phyloP scores from a whole-genome alignment of 2,329 filamentous ascomycete species.

The Monascus ruber region DNA sequence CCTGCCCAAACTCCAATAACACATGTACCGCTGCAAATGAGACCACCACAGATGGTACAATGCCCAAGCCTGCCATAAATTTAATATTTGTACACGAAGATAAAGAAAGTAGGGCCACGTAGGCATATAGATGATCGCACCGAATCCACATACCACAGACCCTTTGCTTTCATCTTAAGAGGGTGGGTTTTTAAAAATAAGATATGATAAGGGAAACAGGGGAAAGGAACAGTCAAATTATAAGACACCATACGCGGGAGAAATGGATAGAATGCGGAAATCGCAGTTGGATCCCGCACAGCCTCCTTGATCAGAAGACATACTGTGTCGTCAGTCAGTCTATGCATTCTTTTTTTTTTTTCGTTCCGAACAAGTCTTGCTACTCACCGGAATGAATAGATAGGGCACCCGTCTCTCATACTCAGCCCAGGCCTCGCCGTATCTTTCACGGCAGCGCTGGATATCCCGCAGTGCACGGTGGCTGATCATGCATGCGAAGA shows the following conservation, averaged over 20 bases:
- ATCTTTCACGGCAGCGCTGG: constrained; percentile 62
- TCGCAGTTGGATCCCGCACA: neutral
- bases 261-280: too few species aligned
- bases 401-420: constrained; percentile 73
- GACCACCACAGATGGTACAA: too few species aligned
- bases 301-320: neutral
- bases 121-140: too few species aligned
- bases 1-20: too few species aligned
- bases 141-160: too few species aligned
- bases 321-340: neutral
- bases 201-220: too few species aligned
- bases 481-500: constrained; percentile 69
- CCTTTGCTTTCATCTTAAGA: too few species aligned
- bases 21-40: too few species aligned
- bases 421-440: constrained; percentile 70
- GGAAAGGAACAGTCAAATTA: neutral
- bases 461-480: constrained; percentile 70
- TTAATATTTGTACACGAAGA: too few species aligned
- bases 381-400: constrained; percentile 63
- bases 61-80: too few species aligned
- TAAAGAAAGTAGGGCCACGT: too few species aligned
- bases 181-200: too few species aligned
- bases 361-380: neutral
- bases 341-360: neutral
- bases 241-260: constrained; percentile 9